Evolutionary conservation across 257 asterid genomes (phyloP), one percentile per base, ranked within the genome.

Genomic region (Paraleonurus japonicus): DNA sequence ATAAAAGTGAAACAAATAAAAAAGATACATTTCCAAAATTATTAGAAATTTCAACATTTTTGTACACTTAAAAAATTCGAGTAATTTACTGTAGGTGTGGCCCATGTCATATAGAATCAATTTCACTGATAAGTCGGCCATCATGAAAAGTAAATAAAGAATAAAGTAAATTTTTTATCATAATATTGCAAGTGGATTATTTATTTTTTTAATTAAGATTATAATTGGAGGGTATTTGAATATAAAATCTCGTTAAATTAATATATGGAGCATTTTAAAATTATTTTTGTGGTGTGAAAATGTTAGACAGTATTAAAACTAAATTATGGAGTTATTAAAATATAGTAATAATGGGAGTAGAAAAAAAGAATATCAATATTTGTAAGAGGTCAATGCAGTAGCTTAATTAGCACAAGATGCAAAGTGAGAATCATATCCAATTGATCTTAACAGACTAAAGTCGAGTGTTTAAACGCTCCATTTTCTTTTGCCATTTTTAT

Each of bases 381-480:
- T 41, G 75, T 19, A 70, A 76, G 69, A 62, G 76, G 81, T 71
- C 74, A 69, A 76, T 65, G 45, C 41, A 72, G 81, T 76, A 71
- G 86, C 83, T 81, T 81, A 81, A 68, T 81, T 77, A 76, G 71
- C 72, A 78, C 76, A 83, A 78, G 78, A 81, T 75, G 80, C 86
- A 81, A 79, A 78, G 73, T 69, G 53, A 69, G 89, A 79, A 84
- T 81, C 85, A 74, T 79, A 79, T 81, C 86, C 79, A 64, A n/a
- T n/a, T n/a, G n/a, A 13, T 57, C 57, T 70, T 75, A 51, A 27
- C 33, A 70, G 59, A 28, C 51, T 66, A 74, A 81, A 77, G 73
- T 53, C 47, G 64, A 55, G 78, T 55, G 67, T 74, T 48, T 76
- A 47, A 74, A 61, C 55, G 59, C 71, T 41, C 53, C 24, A 53